Percentiles rank a stretch among this genome's conserved stretches.
These are phyloP conservation scores for Colletotrichum caudatum DNA, from an alignment of 2,329 filamentous ascomycete species.

Conservation along the genomic window DNA sequence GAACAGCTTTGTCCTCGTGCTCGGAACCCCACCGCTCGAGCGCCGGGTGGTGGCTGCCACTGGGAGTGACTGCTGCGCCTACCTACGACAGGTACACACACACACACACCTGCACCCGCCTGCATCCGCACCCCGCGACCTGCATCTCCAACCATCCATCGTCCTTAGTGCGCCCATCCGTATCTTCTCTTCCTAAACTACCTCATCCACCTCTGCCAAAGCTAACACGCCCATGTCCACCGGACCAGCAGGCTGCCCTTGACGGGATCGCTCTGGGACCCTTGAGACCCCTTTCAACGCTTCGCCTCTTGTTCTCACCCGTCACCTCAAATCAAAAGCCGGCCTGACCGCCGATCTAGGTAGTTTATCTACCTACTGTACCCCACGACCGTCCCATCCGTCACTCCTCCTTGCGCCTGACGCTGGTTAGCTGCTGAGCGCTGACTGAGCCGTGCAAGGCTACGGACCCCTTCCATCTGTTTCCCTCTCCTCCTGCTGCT, in stretches of 20 bases:
- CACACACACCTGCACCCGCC: conserved; percentile 10
- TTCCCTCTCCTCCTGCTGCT: not conserved
- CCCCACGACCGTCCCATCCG: conserved; percentile 2
- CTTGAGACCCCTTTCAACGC: conserved; percentile 16
- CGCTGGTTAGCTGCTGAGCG: conserved; percentile 26
- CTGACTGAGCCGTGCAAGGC: conserved; percentile 34
- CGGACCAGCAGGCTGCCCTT: conserved; percentile 1
- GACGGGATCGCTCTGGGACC: conserved; percentile 7
- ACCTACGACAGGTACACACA: not conserved
- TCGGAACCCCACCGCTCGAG: conserved; percentile 33
- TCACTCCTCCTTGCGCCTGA: conserved; percentile 16
- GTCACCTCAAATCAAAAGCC: conserved; percentile 16
- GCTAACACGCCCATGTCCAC: not conserved
- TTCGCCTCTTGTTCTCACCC: not conserved
- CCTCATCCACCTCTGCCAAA: not conserved
- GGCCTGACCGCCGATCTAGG: conserved; percentile 14
- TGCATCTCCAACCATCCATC: conserved; percentile 11
- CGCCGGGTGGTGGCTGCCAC: conserved; percentile 21
- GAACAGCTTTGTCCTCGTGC: conserved; percentile 40
- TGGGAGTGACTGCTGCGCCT: not conserved
- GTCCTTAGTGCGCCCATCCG: not conserved
- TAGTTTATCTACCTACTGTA: too few species aligned
- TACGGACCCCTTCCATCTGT: conserved; percentile 19
- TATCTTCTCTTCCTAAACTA: not conserved
- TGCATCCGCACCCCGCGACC: conserved; percentile 13